phyloP scores from a whole-genome alignment of 2,329 filamentous ascomycete genomes.

The Alternaria angustiovoidea region DNA sequence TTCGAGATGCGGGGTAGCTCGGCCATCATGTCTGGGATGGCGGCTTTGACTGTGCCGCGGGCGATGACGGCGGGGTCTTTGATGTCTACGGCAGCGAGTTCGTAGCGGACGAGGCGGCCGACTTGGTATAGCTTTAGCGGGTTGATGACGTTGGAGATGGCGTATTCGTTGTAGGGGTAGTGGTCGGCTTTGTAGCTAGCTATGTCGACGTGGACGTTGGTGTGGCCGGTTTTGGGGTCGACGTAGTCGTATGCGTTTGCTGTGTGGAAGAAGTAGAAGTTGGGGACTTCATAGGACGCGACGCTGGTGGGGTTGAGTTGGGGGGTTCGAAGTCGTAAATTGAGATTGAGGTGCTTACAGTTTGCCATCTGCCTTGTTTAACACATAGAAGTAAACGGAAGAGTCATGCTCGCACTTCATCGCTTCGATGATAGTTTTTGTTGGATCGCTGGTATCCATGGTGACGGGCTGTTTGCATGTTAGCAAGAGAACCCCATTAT shows the following conservation, averaged over 20 bases:
- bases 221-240: not conserved
- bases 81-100: not conserved
- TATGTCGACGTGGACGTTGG: not conserved
- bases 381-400: not conserved
- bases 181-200: not conserved
- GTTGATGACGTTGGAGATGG: not conserved
- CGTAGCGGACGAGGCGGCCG: not conserved
- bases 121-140: constrained; percentile 1
- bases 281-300: not conserved
- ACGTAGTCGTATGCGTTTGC: constrained; percentile 6
- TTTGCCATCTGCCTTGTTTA: not conserved
- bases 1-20: constrained; percentile 1
- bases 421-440: not conserved
- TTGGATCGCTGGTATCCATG: not conserved
- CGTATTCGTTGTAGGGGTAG: not conserved
- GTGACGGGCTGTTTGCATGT: not conserved
- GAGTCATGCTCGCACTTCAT: constrained; percentile 4
- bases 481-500: not conserved
- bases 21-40: not conserved
- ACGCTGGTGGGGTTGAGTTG: not conserved
- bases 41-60: constrained; percentile 1
- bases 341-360: not conserved
- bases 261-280: constrained; percentile 3
- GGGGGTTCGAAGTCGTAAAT: too few relatives aligned
- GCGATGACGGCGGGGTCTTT: not conserved